Evolutionary conservation across 2,329 filamentous ascomycete species (phyloP), one percentile per base, ranked within the genome.

Genomic region (Calonectria montana): DNA sequence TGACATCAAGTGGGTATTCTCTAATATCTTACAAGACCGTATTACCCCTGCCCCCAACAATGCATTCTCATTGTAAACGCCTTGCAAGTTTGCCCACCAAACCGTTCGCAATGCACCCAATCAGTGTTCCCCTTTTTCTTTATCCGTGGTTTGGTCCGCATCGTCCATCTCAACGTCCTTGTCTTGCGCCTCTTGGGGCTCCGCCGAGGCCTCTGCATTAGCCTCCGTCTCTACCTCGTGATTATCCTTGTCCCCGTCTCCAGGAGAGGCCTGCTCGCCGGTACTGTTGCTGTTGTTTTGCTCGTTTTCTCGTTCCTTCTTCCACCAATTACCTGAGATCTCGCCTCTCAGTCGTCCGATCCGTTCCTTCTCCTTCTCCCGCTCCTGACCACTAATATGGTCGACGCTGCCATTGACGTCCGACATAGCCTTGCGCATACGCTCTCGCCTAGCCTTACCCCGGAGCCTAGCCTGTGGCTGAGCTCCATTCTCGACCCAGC

Each of bases 401-500:
- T 78, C 79, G 16, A 82, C 77, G 15, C 77, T 80, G 29, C 79
- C 81, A 45, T 87, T 87, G 15, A 89, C 84, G 74, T 90, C 89
- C 59, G 83, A 81, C 84, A 91, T 87, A 1, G 87, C 88, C 79
- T 87, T 88, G 39, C 88, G 84, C 79, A 91, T 91, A 48, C 90
- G 85, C 76, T 91, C 88, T 13, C 89, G 82, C 5, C 89, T 83
- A 1, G 84, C 90, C 77, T 89, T 88, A 63, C 90, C 90, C 4
- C 89, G 84, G 2, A 91, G 84, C 57, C 89, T 83, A 31, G 87
- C 87, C 79, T 91, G 88, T 69, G 85, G 89, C 74, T 87, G 88
- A 0, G 90, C 93, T 15, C 97, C 95, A 74, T 91, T 89, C 74
- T 94, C 92, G 0, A 98, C 94, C 92, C 96, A 98, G 65, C 95